Percentiles rank a stretch among this genome's conserved stretches.
These are phyloP conservation scores for Bryoglossum gracile DNA, from an alignment of 495 filamentous ascomycete genomes.

Conservation along the genomic window DNA sequence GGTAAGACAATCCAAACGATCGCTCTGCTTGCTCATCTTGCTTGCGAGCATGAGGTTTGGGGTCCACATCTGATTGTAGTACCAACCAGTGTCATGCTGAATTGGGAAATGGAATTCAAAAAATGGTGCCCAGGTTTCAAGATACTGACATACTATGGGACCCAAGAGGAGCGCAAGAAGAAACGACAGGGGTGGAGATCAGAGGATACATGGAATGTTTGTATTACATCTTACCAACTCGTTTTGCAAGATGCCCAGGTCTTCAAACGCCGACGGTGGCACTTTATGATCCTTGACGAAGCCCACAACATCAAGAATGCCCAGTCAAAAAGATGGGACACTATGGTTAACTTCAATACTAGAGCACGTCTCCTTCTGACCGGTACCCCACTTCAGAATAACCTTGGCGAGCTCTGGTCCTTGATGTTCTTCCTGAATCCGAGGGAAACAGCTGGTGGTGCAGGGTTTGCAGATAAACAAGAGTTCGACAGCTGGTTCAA, in stretches of 20 bases:
- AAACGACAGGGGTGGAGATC: slow-evolving; percentile 90
- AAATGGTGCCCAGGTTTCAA: slow-evolving; percentile 99
- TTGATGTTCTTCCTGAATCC: slow-evolving; percentile 94
- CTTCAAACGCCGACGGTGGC: slow-evolving; percentile 91
- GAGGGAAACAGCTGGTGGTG: slow-evolving; percentile 62
- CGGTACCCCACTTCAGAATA: slow-evolving; percentile 95
- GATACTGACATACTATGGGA: slow-evolving; percentile 94
- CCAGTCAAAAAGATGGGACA: slow-evolving; percentile 94
- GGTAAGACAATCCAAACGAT: slow-evolving; percentile 99
- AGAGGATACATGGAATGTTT: slow-evolving; percentile 88
- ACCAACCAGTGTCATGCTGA: slow-evolving; percentile 96
- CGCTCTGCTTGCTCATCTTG: slow-evolving; percentile 85
- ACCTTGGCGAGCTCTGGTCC: slow-evolving; percentile 94
- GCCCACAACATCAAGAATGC: slow-evolving; percentile 99
- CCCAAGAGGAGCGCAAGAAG: slow-evolving; percentile 79
- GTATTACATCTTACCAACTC: slow-evolving; percentile 94
- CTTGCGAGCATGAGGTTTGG: slow-evolving; percentile 87
- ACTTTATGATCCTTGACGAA: slow-evolving; percentile 98
- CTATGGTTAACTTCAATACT: slow-evolving; percentile 84
- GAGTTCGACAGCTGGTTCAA: slow-evolving; percentile 94
- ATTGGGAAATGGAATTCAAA: slow-evolving; percentile 99
- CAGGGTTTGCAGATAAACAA: slow-evolving; percentile 80
- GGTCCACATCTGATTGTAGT: slow-evolving; percentile 95
- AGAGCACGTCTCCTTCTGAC: slow-evolving; percentile 82
- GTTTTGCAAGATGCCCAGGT: slow-evolving; percentile 88